Base-by-base conservation (phyloP, 805 yeast species). In the Ogataea saltuana region DNA sequence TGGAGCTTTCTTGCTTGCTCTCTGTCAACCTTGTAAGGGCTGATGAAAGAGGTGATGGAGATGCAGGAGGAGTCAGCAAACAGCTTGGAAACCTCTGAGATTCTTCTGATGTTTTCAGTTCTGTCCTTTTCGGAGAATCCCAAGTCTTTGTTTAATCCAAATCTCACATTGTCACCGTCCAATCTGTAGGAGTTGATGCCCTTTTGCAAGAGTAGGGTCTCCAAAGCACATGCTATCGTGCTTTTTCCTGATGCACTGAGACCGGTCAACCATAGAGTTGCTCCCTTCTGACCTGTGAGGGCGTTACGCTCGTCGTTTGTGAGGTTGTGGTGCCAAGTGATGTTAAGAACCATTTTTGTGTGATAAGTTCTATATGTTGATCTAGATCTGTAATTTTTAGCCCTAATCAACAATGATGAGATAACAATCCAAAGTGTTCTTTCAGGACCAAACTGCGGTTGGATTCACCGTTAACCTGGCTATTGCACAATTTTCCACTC, bases 191-290 rank as follows among this genome's bases (percentile, higher is more conserved):
- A 78, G 51, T 80, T 76, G 52, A 85, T 67, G 21, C 84, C 83
- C 53, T 78, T 75, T 55, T 83, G 79, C 50, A 91, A 73, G 44
- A 91, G 70, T 38, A 78, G 71, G 68, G 87, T 93, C 67, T 91
- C 98, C 41, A 91, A 73, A 7, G 96, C 97, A 64, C 96, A 87
- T 1, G 97, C 97, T 60, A 91, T 85, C 37, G 97, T 91, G 58
- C 89, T 81, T 67, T 91, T 91, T 46, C 98, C 98, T 39, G 95
- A 85, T 8, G 97, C 98, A 52, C 95, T 85, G 49, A 91, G 74
- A 4, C 98, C 98, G 11, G 98, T 91, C 56, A 91, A 75, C 98
- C 98, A 91, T 33, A 91, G 73, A 17, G 98, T 91, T 44, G 85
- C 83, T 36, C 98, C 98, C 39, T 76, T 74, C 70, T 90, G 97